phyloP scores from a whole-genome alignment of 352 stramenopile genomes.

The Aphanomyces euteiches region DNA sequence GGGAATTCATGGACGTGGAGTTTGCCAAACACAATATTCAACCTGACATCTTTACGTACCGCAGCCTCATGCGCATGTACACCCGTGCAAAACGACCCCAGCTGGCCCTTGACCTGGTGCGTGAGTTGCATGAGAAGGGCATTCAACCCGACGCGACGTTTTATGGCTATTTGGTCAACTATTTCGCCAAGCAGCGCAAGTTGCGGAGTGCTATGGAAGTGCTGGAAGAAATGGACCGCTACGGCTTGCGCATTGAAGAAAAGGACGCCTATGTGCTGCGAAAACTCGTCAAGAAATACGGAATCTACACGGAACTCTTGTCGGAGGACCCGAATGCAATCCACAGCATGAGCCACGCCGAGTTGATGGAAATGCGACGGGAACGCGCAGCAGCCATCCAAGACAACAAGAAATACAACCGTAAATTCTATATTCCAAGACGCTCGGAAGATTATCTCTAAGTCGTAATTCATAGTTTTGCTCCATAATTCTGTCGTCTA shows the following conservation, averaged over 20 bases:
- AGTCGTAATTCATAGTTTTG: conserved; percentile 3
- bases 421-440: conserved; percentile 45
- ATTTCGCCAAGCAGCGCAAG: conserved; percentile 61
- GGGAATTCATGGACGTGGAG: conserved; percentile 46
- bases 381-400: conserved; percentile 61
- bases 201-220: conserved; percentile 60
- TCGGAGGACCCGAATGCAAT: conserved; percentile 70
- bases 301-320: conserved; percentile 74
- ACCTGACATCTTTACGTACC: conserved; percentile 64
- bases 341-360: conserved; percentile 52
- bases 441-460: conserved; percentile 11
- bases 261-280: conserved; percentile 71
- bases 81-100: conserved; percentile 57
- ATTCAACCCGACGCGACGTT: conserved; percentile 53
- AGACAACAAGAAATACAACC: conserved; percentile 70
- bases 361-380: conserved; percentile 71
- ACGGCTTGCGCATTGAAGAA: conserved; percentile 51
- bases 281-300: conserved; percentile 55
- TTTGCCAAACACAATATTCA: conserved; percentile 47
- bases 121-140: conserved; percentile 43
- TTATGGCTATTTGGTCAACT: conserved; percentile 67
- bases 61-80: conserved; percentile 80
- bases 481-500: not conserved
- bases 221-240: conserved; percentile 57
- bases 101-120: conserved; percentile 49